Evolutionary conservation across 345 rosid species (phyloP).

Genomic region (Arabis alpina): DNA sequence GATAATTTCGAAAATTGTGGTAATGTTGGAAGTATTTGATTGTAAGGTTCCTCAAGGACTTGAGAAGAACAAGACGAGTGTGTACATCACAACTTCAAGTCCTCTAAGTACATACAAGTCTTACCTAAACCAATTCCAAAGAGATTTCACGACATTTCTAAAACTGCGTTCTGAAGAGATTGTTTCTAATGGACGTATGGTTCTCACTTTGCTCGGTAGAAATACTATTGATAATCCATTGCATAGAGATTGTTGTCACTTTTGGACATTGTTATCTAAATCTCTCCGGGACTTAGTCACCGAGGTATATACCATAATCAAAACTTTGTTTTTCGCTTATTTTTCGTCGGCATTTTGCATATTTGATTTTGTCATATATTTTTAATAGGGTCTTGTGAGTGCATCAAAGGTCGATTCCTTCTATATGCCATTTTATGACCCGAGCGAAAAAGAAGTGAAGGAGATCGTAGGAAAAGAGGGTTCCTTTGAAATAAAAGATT

Average conservation of each 20-base stretch:
- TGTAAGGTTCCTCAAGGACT: conserved; percentile 42
- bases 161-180: conserved; percentile 48
- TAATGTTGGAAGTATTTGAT: neutral
- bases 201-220: conserved; percentile 46
- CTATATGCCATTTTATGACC: conserved; percentile 43
- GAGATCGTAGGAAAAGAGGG: conserved; percentile 41
- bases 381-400: conserved; percentile 45
- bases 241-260: conserved; percentile 39
- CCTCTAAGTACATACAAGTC: conserved; percentile 43
- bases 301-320: conserved; percentile 38
- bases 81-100: conserved; percentile 43
- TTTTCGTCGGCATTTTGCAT: neutral
- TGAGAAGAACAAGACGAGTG: conserved; percentile 32
- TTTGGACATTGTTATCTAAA: conserved; percentile 41
- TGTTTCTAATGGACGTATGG: conserved; percentile 47
- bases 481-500: conserved; percentile 39
- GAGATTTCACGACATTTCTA: conserved; percentile 50
- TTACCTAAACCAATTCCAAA: conserved; percentile 48
- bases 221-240: conserved; percentile 40
- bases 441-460: conserved; percentile 35
- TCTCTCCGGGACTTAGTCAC: conserved; percentile 44
- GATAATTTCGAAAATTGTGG: neutral
- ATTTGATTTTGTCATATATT: neutral
- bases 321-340: neutral
- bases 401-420: conserved; percentile 46